phyloP scores from a whole-genome alignment of 768 basidiomycete species.

The Mycena haematopus region DNA sequence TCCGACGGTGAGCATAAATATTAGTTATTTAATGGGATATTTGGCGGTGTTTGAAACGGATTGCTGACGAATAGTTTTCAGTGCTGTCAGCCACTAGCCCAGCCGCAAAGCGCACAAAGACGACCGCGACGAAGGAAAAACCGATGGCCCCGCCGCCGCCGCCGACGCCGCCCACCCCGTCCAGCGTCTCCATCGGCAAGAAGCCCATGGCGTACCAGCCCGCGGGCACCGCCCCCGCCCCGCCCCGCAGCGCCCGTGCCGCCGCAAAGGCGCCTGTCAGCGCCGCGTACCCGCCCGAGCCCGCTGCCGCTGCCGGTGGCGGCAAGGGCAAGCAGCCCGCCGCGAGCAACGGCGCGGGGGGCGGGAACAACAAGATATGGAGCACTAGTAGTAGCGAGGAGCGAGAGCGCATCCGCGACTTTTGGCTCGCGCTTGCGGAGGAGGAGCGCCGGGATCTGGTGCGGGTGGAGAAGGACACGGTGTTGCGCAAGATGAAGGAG shows the following conservation, averaged over 20 bases:
- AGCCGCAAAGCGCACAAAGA: not conserved
- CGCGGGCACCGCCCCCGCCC: slow-evolving; percentile 41
- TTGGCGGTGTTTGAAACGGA: slow-evolving; percentile 8
- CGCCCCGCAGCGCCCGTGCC: slow-evolving; percentile 52
- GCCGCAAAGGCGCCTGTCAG: slow-evolving; percentile 55
- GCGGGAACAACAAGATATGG: slow-evolving; percentile 87
- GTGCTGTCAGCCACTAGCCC: slow-evolving; percentile 34
- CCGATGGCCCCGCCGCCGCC: slow-evolving; percentile 34
- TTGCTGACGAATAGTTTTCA: slow-evolving; percentile 45
- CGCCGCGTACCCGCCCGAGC: slow-evolving; percentile 42
- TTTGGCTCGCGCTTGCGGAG: slow-evolving; percentile 95
- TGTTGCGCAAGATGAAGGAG: slow-evolving; percentile 99
- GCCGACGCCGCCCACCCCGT: slow-evolving; percentile 57
- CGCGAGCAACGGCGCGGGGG: slow-evolving; percentile 20
- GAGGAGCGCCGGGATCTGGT: slow-evolving; percentile 91
- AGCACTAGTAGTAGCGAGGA: slow-evolving; percentile 91
- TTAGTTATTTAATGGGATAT: not conserved
- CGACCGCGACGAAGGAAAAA: not conserved
- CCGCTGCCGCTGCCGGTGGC: slow-evolving; percentile 55
- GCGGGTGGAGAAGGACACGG: slow-evolving; percentile 98
- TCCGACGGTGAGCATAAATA: too few species aligned
- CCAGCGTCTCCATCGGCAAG: slow-evolving; percentile 89
- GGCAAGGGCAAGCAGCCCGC: slow-evolving; percentile 21
- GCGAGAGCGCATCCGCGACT: slow-evolving; percentile 96
- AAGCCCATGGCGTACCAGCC: slow-evolving; percentile 83